Evolutionary conservation across 179 eudicot genomes (phyloP).

Genomic region (Kewa caespitosa): DNA sequence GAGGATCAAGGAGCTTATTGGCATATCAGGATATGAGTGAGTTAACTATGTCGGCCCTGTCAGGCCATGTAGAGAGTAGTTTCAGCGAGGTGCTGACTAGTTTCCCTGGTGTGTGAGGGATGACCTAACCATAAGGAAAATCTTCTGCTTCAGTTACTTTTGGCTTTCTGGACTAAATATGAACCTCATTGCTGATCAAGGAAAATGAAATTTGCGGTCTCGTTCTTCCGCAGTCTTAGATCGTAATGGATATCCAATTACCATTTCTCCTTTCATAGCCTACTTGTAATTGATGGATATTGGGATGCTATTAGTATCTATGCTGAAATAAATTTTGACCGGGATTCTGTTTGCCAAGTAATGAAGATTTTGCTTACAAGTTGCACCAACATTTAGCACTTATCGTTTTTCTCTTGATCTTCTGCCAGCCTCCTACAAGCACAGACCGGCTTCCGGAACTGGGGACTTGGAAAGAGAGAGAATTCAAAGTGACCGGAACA

Average conservation of each 20-base stretch:
- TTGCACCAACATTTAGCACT: neutral
- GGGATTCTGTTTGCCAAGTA: neutral
- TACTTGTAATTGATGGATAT: no score
- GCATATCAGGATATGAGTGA: neutral
- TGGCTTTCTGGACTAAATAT: neutral
- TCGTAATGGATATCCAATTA: neutral
- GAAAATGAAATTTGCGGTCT: neutral
- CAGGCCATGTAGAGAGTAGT: neutral
- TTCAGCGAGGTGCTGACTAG: neutral
- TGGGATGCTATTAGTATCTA: neutral
- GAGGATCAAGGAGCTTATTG: neutral
- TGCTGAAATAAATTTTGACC: neutral
- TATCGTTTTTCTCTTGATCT: constrained; percentile 9
- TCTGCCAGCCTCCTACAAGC: constrained; percentile 76
- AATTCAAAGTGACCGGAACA: constrained; percentile 67
- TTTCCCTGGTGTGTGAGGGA: neutral
- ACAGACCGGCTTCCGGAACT: constrained; percentile 60
- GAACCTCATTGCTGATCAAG: neutral
- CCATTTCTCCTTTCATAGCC: neutral
- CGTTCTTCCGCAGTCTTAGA: neutral
- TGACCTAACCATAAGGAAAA: neutral
- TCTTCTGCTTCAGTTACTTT: neutral
- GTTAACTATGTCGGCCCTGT: no score
- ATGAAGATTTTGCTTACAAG: neutral
- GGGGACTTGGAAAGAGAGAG: constrained; percentile 63